Conservation (phyloP, 305 asterid species). For the Fraxinus paxiana region DNA sequence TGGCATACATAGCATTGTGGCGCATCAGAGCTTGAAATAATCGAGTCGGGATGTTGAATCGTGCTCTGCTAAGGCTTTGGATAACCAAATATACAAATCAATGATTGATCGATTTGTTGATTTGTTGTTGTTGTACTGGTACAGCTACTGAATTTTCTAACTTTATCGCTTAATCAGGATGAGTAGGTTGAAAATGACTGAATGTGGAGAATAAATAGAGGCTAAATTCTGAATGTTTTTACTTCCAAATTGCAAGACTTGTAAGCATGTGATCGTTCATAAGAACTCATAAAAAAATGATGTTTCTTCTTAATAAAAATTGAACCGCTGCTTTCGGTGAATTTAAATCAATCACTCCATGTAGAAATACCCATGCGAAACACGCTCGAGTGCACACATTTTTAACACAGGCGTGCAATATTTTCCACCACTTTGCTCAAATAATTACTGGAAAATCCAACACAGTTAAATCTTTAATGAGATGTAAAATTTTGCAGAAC, state of each 20-base stretch:
- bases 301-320: background rate
- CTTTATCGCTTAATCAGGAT: background rate
- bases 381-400: background rate
- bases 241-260: background rate
- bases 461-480: background rate
- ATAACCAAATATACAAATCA: background rate
- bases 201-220: background rate
- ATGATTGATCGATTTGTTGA: background rate
- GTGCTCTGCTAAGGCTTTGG: background rate
- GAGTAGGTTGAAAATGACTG: background rate
- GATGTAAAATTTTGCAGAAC: background rate
- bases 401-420: background rate
- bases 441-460: background rate
- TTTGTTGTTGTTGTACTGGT: background rate
- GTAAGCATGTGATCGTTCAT: background rate
- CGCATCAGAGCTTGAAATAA: conserved; percentile 23
- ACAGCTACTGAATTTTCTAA: background rate
- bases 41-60: background rate
- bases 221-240: background rate
- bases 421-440: background rate
- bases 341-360: background rate
- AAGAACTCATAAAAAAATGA: background rate
- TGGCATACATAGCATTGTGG: conserved; percentile 44
- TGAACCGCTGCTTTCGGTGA: background rate
- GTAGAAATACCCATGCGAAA: background rate